Base-by-base conservation (phyloP, 1,284 basidiomycete species). In the Coniferiporia sulphurascens region DNA sequence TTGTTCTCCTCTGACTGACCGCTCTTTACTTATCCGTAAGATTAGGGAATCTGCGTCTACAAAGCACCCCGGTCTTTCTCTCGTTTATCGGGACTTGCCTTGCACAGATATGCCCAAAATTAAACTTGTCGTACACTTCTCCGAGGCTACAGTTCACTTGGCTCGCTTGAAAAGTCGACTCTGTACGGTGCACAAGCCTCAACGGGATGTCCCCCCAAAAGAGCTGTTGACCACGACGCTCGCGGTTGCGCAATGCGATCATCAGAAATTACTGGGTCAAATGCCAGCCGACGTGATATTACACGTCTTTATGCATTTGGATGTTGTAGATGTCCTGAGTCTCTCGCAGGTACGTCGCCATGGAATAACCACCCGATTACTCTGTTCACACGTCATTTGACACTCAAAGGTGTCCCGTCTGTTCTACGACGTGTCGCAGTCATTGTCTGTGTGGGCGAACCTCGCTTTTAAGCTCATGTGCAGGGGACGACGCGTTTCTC, bases 381-480 rank as follows among this genome's bases (percentile, higher is more conserved):
- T 1, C 45, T n/a, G 3, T n/a, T 53, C 17, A 44, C 38, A 32
- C 35, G 9, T 17, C 21, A 6, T 48, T 2, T 19, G 34, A 27
- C 38, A 32, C 21, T 8, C 48, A 27, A 46, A 62, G 60, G 56
- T 58, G 5, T 58, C 56, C 8, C 60, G 45, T 41, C 21, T 55
- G 9, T 62, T 62, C 56, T 45, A 58, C 51, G 38, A 50, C 10
- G 34, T 58, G 13, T 58, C 60, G 13, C 21, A 44, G 35, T 51
- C 60, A 4, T n/a, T 58, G 21, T 34, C 51, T 19, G 44, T 58
- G 19, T 62, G 60, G 60, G 35, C 45, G 27, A 62, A 51, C 43
- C 52, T 62, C 19, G 60, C 60, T 15, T 56, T 27, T 52, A 51
- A 46, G 19, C 60, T 62, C 35, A 62, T 62, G 60, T 54, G 52